Evolutionary conservation across 2,329 filamentous ascomycete species (phyloP).

Genomic region (Purpureocillium takamizusanense): DNA sequence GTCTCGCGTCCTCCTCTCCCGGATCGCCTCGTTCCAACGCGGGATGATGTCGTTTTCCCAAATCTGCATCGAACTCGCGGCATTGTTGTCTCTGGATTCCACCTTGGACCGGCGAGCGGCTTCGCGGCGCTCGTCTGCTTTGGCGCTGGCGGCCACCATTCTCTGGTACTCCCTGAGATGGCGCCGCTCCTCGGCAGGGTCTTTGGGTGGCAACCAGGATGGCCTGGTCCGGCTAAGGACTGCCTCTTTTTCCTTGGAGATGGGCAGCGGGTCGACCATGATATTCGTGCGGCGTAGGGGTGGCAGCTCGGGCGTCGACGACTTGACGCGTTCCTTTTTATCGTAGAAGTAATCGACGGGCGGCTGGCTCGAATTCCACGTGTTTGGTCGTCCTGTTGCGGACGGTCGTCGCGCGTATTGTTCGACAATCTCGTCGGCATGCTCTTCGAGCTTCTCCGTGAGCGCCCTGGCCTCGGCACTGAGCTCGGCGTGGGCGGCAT

Average conservation of each 20-base stretch:
- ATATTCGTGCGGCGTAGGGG: conserved; percentile 65
- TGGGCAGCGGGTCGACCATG: conserved; percentile 75
- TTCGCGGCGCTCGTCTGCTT: conserved; percentile 52
- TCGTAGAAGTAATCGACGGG: conserved; percentile 24
- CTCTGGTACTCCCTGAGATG: conserved; percentile 80
- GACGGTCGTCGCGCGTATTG: conserved; percentile 21
- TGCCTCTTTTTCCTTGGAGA: conserved; percentile 80
- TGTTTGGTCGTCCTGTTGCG: conserved; percentile 25
- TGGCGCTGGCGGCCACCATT: conserved; percentile 62
- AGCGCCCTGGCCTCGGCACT: conserved; percentile 65
- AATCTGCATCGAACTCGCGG: conserved; percentile 46
- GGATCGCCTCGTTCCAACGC: conserved; percentile 64
- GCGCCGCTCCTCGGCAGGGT: conserved; percentile 81
- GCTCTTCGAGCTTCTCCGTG: conserved; percentile 73
- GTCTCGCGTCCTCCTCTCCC: conserved; percentile 60
- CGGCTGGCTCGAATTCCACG: conserved; percentile 26
- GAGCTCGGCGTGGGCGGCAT: conserved; percentile 56
- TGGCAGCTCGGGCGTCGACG: conserved; percentile 60
- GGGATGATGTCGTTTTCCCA: conserved; percentile 74
- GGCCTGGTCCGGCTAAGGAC: conserved; percentile 72
- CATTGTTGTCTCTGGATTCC: conserved; percentile 44
- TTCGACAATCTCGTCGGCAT: conserved; percentile 53
- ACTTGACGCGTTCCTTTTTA: conserved; percentile 48
- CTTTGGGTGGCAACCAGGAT: conserved; percentile 78
- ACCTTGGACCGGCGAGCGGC: conserved; percentile 40